Base-by-base conservation (phyloP, 495 filamentous ascomycete species). In the Melanomma pulvis-pyrius region DNA sequence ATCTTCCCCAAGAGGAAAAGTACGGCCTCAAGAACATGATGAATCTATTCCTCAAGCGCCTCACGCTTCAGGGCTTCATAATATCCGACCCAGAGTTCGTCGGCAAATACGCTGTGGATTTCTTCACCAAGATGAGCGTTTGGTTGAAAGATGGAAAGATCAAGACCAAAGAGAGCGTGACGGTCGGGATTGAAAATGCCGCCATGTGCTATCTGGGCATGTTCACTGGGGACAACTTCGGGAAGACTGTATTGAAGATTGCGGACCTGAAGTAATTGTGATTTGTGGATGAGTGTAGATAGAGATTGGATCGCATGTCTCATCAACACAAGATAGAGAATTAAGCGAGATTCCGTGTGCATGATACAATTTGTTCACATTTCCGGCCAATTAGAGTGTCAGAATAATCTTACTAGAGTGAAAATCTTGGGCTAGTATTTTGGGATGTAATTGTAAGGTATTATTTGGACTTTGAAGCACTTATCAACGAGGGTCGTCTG, bases 231-330 rank as follows among this genome's bases (percentile, higher is more conserved):
- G 87, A 90, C 76, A 97, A 96, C 79, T 88, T 90, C 80, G 92
- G 92, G 67, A 97, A 97, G 82, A 90, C 91, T 32, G 84, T 93
- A 29, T 65, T 96, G 63, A 88, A 90, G 80, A 86, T 92, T 55
- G 78, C 76, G 63, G 73, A 78, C 61, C 22, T 73, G 2, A 59
- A 69, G 12, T 36, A 25, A 39, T 12, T 34, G 30, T 12, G 30
- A 34, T 34, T 34, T 34, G n/a, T n/a, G n/a, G n/a, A n/a, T n/a
- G n/a, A n/a, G n/a, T n/a, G n/a, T n/a, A n/a, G n/a, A n/a, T n/a
- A n/a, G n/a, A n/a, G n/a, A n/a, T n/a, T n/a, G n/a, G n/a, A n/a
- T n/a, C n/a, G n/a, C n/a, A n/a, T n/a, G n/a, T n/a, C n/a, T n/a
- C n/a, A n/a, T n/a, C n/a, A n/a, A n/a, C n/a, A n/a, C n/a, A n/a